Conservation (phyloP, 441 rosid genomes). For the Pelargonium citronellum region DNA sequence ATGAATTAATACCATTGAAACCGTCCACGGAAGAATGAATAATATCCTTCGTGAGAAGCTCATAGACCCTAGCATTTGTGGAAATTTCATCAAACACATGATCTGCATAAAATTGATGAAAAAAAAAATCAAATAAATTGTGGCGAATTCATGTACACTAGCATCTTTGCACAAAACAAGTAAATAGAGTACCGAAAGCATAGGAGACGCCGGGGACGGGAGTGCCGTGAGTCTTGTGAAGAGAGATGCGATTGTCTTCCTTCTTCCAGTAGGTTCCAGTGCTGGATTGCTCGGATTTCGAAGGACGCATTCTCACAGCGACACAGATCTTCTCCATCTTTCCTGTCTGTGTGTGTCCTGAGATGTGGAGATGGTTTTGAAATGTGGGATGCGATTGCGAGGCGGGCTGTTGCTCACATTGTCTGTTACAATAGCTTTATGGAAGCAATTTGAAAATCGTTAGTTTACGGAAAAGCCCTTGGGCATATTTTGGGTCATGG, state of each 20-base stretch:
- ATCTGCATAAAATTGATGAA: constrained; percentile 33
- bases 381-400: no score
- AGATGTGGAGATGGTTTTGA: no score
- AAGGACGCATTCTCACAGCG: constrained; percentile 72
- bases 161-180: no score
- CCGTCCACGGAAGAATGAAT: constrained; percentile 74
- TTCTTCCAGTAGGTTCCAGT: constrained; percentile 55
- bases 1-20: constrained; percentile 51
- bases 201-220: constrained; percentile 59
- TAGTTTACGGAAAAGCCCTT: no score
- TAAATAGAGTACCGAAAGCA: constrained; percentile 50
- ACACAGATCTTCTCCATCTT: constrained; percentile 87
- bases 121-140: neutral
- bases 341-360: neutral
- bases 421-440: no score
- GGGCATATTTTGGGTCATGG: no score
- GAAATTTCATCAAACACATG: constrained; percentile 69
- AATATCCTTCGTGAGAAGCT: constrained; percentile 69
- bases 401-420: no score
- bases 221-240: constrained; percentile 59
- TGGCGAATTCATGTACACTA: neutral
- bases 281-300: constrained; percentile 30
- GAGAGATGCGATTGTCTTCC: constrained; percentile 72
- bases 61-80: constrained; percentile 58
- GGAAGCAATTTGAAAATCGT: no score